Conservation (phyloP, 2,329 filamentous ascomycete genomes). For the Aspergillus awamori region DNA sequence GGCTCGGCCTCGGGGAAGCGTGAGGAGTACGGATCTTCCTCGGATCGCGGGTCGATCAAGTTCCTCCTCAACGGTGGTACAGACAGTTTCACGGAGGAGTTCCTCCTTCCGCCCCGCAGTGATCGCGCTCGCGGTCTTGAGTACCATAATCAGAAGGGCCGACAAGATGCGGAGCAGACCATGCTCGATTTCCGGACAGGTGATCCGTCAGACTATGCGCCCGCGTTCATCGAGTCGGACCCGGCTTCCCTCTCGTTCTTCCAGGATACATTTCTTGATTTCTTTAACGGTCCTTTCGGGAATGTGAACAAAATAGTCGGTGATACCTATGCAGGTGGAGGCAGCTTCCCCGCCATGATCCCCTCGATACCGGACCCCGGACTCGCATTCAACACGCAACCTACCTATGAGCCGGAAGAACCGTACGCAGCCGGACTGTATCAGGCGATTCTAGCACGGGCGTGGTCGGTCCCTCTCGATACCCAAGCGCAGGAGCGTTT, state of each 20-base stretch:
- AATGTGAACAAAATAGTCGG: slow-evolving; percentile 29
- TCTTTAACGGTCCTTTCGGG: slow-evolving; percentile 42
- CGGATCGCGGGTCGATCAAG: slow-evolving; percentile 50
- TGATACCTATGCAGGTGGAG: slow-evolving; percentile 24
- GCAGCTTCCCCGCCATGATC: slow-evolving; percentile 22
- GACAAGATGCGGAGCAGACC: slow-evolving; percentile 27
- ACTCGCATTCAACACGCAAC: slow-evolving; percentile 24
- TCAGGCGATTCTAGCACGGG: slow-evolving; percentile 44
- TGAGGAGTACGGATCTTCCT: slow-evolving; percentile 36
- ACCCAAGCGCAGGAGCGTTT: slow-evolving; percentile 44
- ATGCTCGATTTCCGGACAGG: slow-evolving; percentile 24
- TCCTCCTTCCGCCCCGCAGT: slow-evolving; percentile 45
- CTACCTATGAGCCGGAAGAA: slow-evolving; percentile 39
- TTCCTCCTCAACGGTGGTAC: slow-evolving; percentile 51
- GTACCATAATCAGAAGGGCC: slow-evolving; percentile 37
- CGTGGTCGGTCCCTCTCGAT: slow-evolving; percentile 43
- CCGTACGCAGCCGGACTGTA: slow-evolving; percentile 44
- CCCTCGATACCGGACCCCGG: slow-evolving; percentile 24
- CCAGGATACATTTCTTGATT: slow-evolving; percentile 41
- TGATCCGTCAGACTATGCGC: slow-evolving; percentile 20
- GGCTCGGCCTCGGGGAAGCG: slow-evolving; percentile 28
- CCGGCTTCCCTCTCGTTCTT: slow-evolving; percentile 33
- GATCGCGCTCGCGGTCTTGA: slow-evolving; percentile 42
- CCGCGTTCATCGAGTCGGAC: slow-evolving; percentile 30
- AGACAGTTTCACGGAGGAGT: slow-evolving; percentile 51